Evolutionary conservation across 106 monocot species (phyloP).

Genomic region (Dactylorhiza incarnata): DNA sequence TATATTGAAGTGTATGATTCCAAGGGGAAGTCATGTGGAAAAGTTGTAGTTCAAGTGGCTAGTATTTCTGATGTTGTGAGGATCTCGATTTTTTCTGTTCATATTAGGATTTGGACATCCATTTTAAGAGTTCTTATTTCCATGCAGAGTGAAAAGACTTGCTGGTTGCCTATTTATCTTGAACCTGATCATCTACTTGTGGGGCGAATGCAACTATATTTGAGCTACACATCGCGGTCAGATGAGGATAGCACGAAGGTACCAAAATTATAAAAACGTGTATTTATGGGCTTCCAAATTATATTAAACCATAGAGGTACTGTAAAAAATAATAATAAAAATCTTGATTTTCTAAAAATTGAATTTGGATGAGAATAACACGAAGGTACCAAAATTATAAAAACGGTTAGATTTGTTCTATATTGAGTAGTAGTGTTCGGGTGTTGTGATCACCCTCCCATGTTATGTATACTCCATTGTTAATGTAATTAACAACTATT

Average conservation of each 20-base stretch:
- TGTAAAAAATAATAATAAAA: too few relatives aligned
- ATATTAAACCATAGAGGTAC: too few relatives aligned
- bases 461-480: too few relatives aligned
- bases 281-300: too few relatives aligned
- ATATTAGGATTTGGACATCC: not conserved
- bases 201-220: slow-evolving; percentile 55
- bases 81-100: not conserved
- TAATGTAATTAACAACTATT: too few relatives aligned
- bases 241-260: slow-evolving; percentile 65
- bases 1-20: slow-evolving; percentile 76
- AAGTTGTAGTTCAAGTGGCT: slow-evolving; percentile 64
- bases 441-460: too few relatives aligned
- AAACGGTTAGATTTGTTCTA: too few relatives aligned
- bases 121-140: not conserved
- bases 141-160: slow-evolving; percentile 53
- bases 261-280: not conserved
- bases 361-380: too few relatives aligned
- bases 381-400: too few relatives aligned
- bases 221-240: slow-evolving; percentile 40
- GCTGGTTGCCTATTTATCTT: slow-evolving; percentile 71
- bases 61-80: slow-evolving; percentile 57
- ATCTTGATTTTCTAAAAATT: too few relatives aligned
- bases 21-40: slow-evolving; percentile 56
- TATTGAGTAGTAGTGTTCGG: too few relatives aligned
- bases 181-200: slow-evolving; percentile 83